phyloP scores from a whole-genome alignment of 2,329 filamentous ascomycete species.

The Diaporthe citri region DNA sequence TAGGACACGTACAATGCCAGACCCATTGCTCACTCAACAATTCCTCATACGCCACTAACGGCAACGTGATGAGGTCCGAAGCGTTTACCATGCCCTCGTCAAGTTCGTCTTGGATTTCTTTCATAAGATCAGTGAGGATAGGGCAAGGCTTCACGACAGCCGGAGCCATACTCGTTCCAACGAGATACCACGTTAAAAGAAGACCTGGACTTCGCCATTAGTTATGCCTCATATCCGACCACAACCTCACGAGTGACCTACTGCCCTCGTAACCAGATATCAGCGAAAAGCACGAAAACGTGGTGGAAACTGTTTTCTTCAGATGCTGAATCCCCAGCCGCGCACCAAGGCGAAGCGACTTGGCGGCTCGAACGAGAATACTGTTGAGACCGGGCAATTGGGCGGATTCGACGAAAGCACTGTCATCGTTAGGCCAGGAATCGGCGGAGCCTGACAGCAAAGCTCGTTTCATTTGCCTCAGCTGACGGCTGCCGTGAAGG shows the following conservation, averaged over 20 bases:
- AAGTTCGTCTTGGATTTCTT: background rate
- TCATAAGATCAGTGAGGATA: background rate
- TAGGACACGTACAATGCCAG: background rate
- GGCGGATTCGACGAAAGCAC: background rate
- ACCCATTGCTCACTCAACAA: constrained; percentile 2
- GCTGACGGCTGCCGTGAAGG: background rate
- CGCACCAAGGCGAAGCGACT: background rate
- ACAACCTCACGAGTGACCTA: background rate
- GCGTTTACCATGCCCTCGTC: background rate
- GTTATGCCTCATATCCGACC: background rate
- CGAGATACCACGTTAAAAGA: background rate
- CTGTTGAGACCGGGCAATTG: constrained; percentile 9
- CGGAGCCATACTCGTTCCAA: background rate
- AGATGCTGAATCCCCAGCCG: background rate
- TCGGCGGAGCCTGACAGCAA: background rate
- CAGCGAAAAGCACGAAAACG: background rate
- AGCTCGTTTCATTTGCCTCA: background rate
- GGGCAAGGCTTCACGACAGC: background rate
- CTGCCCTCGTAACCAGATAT: background rate
- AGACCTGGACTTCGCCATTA: background rate
- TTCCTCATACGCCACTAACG: background rate
- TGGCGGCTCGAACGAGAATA: background rate
- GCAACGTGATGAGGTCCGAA: background rate
- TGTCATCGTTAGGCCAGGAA: background rate
- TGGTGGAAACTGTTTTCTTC: background rate